A percentile compares a stretch with the other conserved stretches of the same genome.
Conservation (phyloP, 352 stramenopile genomes). For the Peronosclerospora sorghi region DNA sequence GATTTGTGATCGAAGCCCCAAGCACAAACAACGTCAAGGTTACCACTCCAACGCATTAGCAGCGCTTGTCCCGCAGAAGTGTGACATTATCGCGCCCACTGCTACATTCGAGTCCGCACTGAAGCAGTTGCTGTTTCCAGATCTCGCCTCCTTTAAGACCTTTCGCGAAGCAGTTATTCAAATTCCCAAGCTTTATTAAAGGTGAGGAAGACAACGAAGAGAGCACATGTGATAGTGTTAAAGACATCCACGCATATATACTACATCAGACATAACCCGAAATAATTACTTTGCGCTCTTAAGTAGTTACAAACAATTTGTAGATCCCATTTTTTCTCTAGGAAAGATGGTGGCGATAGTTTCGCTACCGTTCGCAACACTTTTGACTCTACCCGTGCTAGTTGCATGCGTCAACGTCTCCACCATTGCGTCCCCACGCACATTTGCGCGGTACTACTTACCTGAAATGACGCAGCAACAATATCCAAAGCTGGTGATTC, state of each 20-base stretch:
- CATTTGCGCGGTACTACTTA: slow-evolving; percentile 37
- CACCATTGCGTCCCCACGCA: slow-evolving; percentile 1
- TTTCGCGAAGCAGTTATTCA: slow-evolving; percentile 64
- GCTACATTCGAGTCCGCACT: slow-evolving; percentile 88
- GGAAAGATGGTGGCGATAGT: slow-evolving; percentile 1
- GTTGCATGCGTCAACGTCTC: not conserved
- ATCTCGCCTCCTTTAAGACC: slow-evolving; percentile 58
- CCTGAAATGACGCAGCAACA: slow-evolving; percentile 25
- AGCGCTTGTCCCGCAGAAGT: slow-evolving; percentile 16
- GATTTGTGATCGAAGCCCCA: slow-evolving; percentile 85
- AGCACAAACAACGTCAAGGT: slow-evolving; percentile 91
- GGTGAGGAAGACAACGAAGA: not conserved
- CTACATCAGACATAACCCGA: slow-evolving; percentile 14
- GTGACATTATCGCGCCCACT: slow-evolving; percentile 73
- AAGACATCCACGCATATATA: not conserved
- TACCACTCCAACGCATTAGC: slow-evolving; percentile 67
- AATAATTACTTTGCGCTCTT: slow-evolving; percentile 13
- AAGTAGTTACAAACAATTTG: not conserved
- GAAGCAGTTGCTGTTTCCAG: slow-evolving; percentile 90
- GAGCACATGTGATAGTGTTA: not conserved
- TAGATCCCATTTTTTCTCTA: not conserved
- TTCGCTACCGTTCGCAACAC: not conserved
- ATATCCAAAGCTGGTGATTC: slow-evolving; percentile 30
- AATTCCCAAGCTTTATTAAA: slow-evolving; percentile 62
- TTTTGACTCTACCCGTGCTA: slow-evolving; percentile 14